Conservation (phyloP, 2,329 filamentous ascomycete species). For the Blumeria hordei region DNA sequence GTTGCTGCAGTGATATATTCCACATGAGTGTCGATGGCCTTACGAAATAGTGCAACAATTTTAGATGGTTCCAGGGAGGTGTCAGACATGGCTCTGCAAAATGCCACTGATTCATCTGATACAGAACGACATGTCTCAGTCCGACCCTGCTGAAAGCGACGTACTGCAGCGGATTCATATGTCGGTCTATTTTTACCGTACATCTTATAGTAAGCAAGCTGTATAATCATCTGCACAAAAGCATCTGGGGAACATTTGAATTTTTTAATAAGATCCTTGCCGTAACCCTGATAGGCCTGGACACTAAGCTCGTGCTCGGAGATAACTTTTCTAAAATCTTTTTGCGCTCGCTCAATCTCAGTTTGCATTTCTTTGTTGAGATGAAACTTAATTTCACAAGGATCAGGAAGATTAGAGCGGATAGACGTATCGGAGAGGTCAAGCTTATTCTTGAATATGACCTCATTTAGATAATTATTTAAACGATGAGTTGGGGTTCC, state of each 20-base stretch:
- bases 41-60: slow-evolving; percentile 52
- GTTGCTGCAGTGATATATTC: slow-evolving; percentile 79
- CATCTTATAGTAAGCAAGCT: slow-evolving; percentile 97
- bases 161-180: slow-evolving; percentile 86
- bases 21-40: slow-evolving; percentile 57
- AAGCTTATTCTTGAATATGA: slow-evolving; percentile 85
- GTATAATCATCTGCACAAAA: slow-evolving; percentile 96
- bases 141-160: slow-evolving; percentile 85
- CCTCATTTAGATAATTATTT: slow-evolving; percentile 80
- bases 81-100: slow-evolving; percentile 72
- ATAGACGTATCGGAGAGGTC: slow-evolving; percentile 53
- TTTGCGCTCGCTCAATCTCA: slow-evolving; percentile 55
- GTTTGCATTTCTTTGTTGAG: slow-evolving; percentile 47
- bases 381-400: slow-evolving; percentile 52
- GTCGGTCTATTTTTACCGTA: slow-evolving; percentile 94
- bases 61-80: slow-evolving; percentile 34
- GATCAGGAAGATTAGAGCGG: slow-evolving; percentile 67
- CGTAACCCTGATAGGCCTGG: slow-evolving; percentile 90
- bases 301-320: slow-evolving; percentile 74
- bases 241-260: slow-evolving; percentile 97
- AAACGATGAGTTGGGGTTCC: slow-evolving; percentile 91
- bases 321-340: slow-evolving; percentile 63
- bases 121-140: slow-evolving; percentile 91
- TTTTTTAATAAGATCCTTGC: slow-evolving; percentile 96
- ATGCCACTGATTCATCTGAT: slow-evolving; percentile 73